Conservation (phyloP, 805 yeast genomes). For the Candida maris region DNA sequence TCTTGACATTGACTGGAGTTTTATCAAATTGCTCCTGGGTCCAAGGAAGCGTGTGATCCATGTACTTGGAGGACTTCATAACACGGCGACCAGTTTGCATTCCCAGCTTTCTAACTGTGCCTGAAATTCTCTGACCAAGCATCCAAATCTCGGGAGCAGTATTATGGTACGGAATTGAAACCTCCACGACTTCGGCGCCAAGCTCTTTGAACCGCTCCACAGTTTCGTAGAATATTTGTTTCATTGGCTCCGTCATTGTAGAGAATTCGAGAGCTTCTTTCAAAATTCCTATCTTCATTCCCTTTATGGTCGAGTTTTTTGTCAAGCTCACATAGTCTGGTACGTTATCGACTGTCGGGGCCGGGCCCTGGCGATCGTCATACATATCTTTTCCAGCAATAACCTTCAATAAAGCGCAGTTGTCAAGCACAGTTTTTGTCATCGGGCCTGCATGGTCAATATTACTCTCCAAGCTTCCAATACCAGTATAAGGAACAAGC, state of each 20-base stretch:
- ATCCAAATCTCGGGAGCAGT: constrained; percentile 38
- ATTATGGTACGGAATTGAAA: constrained; percentile 35
- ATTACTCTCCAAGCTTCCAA: constrained; percentile 32
- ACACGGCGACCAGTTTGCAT: constrained; percentile 23
- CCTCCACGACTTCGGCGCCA: constrained; percentile 34
- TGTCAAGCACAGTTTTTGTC: constrained; percentile 34
- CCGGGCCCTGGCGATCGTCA: constrained; percentile 29
- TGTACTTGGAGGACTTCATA: constrained; percentile 15
- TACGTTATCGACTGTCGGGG: constrained; percentile 13
- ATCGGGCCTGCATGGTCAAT: constrained; percentile 39
- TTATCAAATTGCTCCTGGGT: constrained; percentile 20
- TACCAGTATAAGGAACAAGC: constrained; percentile 35
- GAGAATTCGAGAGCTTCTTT: constrained; percentile 35
- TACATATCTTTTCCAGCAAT: constrained; percentile 36
- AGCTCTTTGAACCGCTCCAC: constrained; percentile 27
- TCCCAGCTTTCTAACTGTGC: constrained; percentile 13
- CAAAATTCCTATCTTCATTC: constrained; percentile 33
- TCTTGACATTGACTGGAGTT: constrained; percentile 19
- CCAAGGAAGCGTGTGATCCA: constrained; percentile 17
- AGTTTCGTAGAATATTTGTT: constrained; percentile 26
- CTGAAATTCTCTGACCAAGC: constrained; percentile 29
- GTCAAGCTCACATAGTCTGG: constrained; percentile 23
- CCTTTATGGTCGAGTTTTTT: constrained; percentile 20
- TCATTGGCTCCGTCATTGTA: constrained; percentile 30
- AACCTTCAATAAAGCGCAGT: constrained; percentile 30